These are phyloP conservation scores for Pyrenophora seminiperda DNA, from an alignment of 2,329 filamentous ascomycete genomes.

Conservation along the genomic window DNA sequence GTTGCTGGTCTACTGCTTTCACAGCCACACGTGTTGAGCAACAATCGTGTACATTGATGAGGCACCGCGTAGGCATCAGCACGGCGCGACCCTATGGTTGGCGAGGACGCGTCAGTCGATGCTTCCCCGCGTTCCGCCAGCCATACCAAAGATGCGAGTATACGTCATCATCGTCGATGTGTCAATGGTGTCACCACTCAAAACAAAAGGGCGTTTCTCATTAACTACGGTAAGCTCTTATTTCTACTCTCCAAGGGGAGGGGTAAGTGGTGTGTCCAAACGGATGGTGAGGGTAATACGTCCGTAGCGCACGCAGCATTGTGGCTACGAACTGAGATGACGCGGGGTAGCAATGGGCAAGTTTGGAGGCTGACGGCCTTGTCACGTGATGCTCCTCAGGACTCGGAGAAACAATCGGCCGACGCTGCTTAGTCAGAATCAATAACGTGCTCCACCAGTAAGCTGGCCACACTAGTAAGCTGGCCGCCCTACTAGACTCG, in stretches of 20 bases:
- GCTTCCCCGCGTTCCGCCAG: constrained; percentile 9
- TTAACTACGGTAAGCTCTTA: too few relatives aligned
- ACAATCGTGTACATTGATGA: background rate
- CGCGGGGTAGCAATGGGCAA: too few relatives aligned
- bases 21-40: background rate
- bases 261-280: too few relatives aligned
- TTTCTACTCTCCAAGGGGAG: too few relatives aligned
- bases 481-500: too few relatives aligned
- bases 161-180: constrained; percentile 5
- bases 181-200: constrained; percentile 3
- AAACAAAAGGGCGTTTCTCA: background rate
- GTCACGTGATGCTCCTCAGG: background rate
- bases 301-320: too few relatives aligned
- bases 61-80: background rate
- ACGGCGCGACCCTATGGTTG: constrained; percentile 19
- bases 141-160: constrained; percentile 8
- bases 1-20: background rate
- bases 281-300: too few relatives aligned
- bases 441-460: too few relatives aligned
- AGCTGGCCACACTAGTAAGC: too few relatives aligned
- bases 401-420: background rate
- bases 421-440: background rate
- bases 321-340: too few relatives aligned
- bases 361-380: too few relatives aligned
- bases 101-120: constrained; percentile 21